A percentile compares a stretch with the other conserved stretches of the same genome.
Conservation (phyloP, 129 eudicot species). For the Rutidosis leptorrhynchoides region DNA sequence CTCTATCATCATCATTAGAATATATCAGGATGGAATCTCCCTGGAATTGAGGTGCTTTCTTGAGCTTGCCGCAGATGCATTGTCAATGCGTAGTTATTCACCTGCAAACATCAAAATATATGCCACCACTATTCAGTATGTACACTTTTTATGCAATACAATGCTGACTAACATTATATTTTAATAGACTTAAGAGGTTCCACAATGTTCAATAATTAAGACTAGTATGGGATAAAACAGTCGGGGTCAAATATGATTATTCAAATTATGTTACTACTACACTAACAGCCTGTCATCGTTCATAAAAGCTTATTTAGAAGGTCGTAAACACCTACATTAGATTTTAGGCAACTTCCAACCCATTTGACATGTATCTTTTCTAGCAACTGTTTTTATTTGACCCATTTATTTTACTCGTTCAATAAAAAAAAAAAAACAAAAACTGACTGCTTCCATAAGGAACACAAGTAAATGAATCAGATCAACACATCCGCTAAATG, state of each 20-base stretch:
- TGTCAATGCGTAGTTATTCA: constrained; percentile 70
- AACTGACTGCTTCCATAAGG: neutral
- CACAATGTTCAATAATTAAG: too few relatives aligned
- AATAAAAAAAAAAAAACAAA: neutral
- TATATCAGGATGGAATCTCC: constrained; percentile 69
- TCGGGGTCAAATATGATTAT: neutral
- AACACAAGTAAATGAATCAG: neutral
- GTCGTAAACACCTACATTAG: neutral
- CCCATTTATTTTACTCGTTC: neutral
- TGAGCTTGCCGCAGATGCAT: constrained; percentile 77
- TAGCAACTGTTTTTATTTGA: neutral
- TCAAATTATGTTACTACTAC: neutral
- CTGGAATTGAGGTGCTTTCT: constrained; percentile 58
- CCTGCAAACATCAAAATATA: constrained; percentile 41
- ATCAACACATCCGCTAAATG: neutral
- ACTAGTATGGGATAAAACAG: neutral
- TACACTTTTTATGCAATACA: neutral
- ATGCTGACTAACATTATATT: neutral
- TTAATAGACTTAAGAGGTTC: too few relatives aligned
- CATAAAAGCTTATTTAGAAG: neutral
- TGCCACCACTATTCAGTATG: neutral
- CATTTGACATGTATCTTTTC: neutral
- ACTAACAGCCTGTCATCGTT: neutral
- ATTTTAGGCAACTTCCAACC: neutral
- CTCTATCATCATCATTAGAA: constrained; percentile 37